Base-by-base conservation (phyloP, 257 asterid species). In the Dorcoceras hygrometricum region DNA sequence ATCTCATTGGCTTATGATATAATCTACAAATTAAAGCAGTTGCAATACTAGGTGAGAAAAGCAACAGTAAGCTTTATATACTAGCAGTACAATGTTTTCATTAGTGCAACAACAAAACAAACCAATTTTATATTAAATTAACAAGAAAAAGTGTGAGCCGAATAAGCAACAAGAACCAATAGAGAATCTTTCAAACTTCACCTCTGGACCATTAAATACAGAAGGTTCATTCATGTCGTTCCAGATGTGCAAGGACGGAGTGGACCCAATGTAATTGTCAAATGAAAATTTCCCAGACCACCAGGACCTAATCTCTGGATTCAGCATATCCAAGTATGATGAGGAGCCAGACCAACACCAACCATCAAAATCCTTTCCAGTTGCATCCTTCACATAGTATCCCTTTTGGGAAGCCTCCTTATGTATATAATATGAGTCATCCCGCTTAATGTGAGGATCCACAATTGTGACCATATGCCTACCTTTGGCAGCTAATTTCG, bases 341-440 rank as follows among this genome's bases (percentile, higher is more conserved):
- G 99, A 94, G 57, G 99, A 87, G 57, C 99, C 99, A 79, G 97
- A 79, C 99, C 99, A 94, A 76, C 99, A 94, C 99, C 99, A 94
- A 51, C 99, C 99, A 72, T 94, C 99, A 59, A 81, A 94, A 76
- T 94, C 99, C 77, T 87, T 88, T 68, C 95, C 95, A 59, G 78
- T 77, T 29, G 95, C 78, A 73, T 90, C 99, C 87, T 75, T 94
- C 48, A 94, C 95, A 76, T 94, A 94, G 71, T 85, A 78, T 61
- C 99, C 97, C 73, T 86, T 83, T 60, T 84, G 70, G 2, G 95
- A 72, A 64, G 99, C 99, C 83, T 94, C 99, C 83, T 88, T 82
- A 58, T 94, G 99, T 51, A 94, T 87, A 71, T 72, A 74, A 73
- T 94, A 94, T 1, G 90, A 76, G 0, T 90, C 99, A 26, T 94